Conservation (phyloP, 495 filamentous ascomycete species). For the Daldinia childiae region DNA sequence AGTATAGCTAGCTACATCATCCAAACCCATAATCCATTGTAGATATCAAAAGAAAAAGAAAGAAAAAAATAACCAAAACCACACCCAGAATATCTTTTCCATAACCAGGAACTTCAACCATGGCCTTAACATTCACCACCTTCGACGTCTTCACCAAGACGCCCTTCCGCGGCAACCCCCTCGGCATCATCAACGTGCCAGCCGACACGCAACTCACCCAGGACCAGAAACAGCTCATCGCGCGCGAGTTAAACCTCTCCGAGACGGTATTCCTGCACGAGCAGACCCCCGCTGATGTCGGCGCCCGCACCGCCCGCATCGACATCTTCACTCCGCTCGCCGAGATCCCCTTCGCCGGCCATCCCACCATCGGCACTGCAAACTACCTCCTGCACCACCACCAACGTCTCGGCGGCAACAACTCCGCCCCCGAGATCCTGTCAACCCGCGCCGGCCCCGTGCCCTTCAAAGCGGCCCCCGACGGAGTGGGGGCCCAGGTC, state of each 20-base stretch:
- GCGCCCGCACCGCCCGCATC: slow-evolving; percentile 54
- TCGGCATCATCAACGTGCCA: slow-evolving; percentile 68
- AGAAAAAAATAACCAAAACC: no score
- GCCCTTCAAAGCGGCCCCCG: neutral
- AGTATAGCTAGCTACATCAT: neutral
- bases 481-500: neutral
- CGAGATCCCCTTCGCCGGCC: slow-evolving; percentile 78
- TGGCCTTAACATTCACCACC: slow-evolving; percentile 59
- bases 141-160: slow-evolving; percentile 72
- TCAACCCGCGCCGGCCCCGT: neutral
- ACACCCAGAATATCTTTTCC: no score
- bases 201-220: neutral
- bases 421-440: neutral
- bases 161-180: slow-evolving; percentile 69
- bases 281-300: slow-evolving; percentile 25
- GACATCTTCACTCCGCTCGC: slow-evolving; percentile 72
- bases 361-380: slow-evolving; percentile 72
- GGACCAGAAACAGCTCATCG: neutral
- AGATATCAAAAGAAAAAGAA: no score
- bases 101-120: slow-evolving; percentile 1
- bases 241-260: neutral
- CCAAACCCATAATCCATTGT: no score
- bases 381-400: neutral
- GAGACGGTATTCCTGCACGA: slow-evolving; percentile 77
- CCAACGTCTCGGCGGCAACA: neutral